These are phyloP conservation scores for Lentinula boryana DNA, from an alignment of 768 basidiomycete genomes.

Conservation along the genomic window DNA sequence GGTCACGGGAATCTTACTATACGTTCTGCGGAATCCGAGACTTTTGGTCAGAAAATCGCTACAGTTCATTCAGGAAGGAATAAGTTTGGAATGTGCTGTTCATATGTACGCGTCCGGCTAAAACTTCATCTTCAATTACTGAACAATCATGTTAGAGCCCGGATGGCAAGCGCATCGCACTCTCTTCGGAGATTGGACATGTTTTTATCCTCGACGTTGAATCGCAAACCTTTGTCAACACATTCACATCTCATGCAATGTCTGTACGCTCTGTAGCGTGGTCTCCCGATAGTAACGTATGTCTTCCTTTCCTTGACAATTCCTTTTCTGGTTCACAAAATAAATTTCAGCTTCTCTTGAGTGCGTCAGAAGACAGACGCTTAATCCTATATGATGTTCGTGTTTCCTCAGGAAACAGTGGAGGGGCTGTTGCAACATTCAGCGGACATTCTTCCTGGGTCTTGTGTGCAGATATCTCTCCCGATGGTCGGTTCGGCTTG, in stretches of 20 bases:
- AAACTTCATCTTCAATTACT: not conserved
- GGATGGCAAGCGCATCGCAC: conserved; percentile 75
- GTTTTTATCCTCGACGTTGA: conserved; percentile 83
- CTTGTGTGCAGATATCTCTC: conserved; percentile 74
- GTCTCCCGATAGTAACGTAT: conserved; percentile 84
- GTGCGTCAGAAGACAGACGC: conserved; percentile 90
- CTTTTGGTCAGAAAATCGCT: conserved; percentile 60
- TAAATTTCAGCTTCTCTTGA: conserved; percentile 63
- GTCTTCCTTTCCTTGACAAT: conserved; percentile 16
- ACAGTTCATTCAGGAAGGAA: conserved; percentile 59
- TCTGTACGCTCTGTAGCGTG: conserved; percentile 81
- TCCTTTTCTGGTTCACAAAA: not conserved
- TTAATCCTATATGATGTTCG: conserved; percentile 89
- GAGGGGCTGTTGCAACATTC: conserved; percentile 80
- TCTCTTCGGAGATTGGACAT: conserved; percentile 83
- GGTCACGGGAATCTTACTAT: conserved; percentile 66
- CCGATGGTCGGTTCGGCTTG: conserved; percentile 71
- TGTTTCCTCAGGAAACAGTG: conserved; percentile 63
- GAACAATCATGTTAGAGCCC: conserved; percentile 56
- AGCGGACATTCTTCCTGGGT: conserved; percentile 92
- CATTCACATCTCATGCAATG: conserved; percentile 88
- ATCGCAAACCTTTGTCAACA: conserved; percentile 54
- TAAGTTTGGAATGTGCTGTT: conserved; percentile 75
- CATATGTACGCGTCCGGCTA: conserved; percentile 42
- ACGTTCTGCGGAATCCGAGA: conserved; percentile 60